Evolutionary conservation across 1,284 basidiomycete genomes (phyloP).

Genomic region (Bondarzewia mesenterica): DNA sequence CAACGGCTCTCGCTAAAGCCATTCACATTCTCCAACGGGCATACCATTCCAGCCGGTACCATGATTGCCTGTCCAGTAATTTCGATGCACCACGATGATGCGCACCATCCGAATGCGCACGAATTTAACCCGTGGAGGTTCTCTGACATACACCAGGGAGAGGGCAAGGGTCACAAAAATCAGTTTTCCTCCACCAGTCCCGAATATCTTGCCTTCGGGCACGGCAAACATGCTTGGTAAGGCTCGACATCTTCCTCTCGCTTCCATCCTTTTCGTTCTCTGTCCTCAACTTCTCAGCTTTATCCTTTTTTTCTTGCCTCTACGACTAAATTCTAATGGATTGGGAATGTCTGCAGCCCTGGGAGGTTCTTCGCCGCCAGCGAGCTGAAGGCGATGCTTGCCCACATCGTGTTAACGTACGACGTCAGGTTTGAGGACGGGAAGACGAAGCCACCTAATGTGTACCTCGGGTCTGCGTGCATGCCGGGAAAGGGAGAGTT

Average conservation of each 20-base stretch:
- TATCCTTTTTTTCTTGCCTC: neutral
- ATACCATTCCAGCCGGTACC: constrained; percentile 27
- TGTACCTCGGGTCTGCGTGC: neutral
- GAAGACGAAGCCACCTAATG: neutral
- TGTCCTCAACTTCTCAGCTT: too few species aligned
- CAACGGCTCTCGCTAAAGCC: constrained; percentile 25
- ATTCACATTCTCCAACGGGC: constrained; percentile 35
- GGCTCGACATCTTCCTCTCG: neutral
- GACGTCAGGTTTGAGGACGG: constrained; percentile 25
- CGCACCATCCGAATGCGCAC: constrained; percentile 17
- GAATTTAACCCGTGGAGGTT: constrained; percentile 28
- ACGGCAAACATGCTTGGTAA: constrained; percentile 11
- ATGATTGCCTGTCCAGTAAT: constrained; percentile 7
- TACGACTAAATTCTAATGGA: neutral
- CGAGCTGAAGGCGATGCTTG: constrained; percentile 30
- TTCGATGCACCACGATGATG: constrained; percentile 19
- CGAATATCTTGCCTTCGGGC: constrained; percentile 22
- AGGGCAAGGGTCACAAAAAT: constrained; percentile 12
- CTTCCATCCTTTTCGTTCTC: neutral
- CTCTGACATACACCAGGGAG: constrained; percentile 11
- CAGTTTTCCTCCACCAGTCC: constrained; percentile 18
- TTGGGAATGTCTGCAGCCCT: constrained; percentile 14
- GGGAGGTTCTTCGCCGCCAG: constrained; percentile 28
- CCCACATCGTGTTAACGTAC: constrained; percentile 28
- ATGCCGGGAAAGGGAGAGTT: neutral